A percentile compares a stretch with the other conserved stretches of the same genome.
Evolutionary conservation across 2,329 filamentous ascomycete species (phyloP).

Genomic region (Neonectria ditissima): DNA sequence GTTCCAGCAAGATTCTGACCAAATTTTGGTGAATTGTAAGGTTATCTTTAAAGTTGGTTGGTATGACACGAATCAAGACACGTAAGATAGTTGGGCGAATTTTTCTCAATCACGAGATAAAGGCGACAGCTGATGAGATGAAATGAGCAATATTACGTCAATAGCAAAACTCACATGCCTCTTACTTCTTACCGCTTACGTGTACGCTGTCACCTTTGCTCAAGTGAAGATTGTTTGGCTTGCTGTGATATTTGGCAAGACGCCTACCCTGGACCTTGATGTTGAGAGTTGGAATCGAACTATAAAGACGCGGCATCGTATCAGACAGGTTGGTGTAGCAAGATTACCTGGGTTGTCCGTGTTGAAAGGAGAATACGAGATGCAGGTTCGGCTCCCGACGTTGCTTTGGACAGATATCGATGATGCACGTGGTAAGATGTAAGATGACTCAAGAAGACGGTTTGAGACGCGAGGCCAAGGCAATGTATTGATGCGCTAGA

Average conservation of each 20-base stretch:
- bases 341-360: background rate
- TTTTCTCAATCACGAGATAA: background rate
- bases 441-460: background rate
- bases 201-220: background rate
- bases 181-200: background rate
- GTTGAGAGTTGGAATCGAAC: background rate
- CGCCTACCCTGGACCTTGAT: slow-evolving; percentile 18
- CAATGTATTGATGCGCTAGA: background rate
- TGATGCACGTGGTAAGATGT: background rate
- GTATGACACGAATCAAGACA: too few relatives aligned
- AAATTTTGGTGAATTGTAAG: background rate
- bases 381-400: background rate
- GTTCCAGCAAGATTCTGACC: too few relatives aligned
- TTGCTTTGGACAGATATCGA: background rate
- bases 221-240: background rate
- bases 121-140: too few relatives aligned
- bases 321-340: background rate
- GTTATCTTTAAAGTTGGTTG: slow-evolving; percentile 13
- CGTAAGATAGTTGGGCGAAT: background rate
- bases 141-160: too few relatives aligned
- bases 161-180: background rate
- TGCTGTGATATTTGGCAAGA: background rate
- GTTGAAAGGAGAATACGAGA: too few relatives aligned
- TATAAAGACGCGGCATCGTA: background rate
- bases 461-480: background rate